Evolutionary conservation across 768 basidiomycete genomes (phyloP), one percentile per base, ranked within the genome.

Genomic region (Suillus brevipes): DNA sequence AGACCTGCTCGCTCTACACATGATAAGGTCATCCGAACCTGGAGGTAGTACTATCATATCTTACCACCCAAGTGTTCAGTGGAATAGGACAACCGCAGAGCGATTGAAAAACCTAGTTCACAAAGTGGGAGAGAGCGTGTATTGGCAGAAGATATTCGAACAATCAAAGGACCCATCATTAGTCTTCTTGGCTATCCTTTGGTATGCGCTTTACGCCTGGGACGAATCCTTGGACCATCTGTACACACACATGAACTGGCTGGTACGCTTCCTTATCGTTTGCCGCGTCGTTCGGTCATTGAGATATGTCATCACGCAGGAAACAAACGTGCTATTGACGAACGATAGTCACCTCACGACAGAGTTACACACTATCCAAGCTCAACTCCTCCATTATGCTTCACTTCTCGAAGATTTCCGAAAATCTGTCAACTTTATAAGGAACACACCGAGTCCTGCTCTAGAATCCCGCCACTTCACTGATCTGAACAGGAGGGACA

Each of bases 181-280:
- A n/a, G 50, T 78, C 18, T 72, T 78, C 31, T 70, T 78, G 49
- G 77, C 82, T 58, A 73, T 83, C 9, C 73, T 88, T 25, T 88
- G 87, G 87, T 86, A 86, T 64, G 82, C 85, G 1, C 68, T 87
- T 28, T 88, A 88, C 69, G 82, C 85, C 0, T 88, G 87, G 85
- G 87, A 88, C 53, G 85, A 88, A 71, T 74, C 84, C 0, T 76
- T 87, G 38, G 86, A 87, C 68, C 73, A 75, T 13, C 69, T 88
- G 45, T 87, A 86, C 62, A 67, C 71, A 7, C 84, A 88, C 67
- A 80, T 88, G 28, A 83, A 80, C 65, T 77, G 67, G 64, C 74
- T 88, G 73, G 85, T 86, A 70, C 49, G 72, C 4, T 10, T 25
- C 52, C 12, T 49, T 12, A 14, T 57, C 4, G 12, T 0, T 58